These are phyloP conservation scores for Pseudodiploospora longispora DNA, from an alignment of 2,329 filamentous ascomycete species.

Conservation along the genomic window DNA sequence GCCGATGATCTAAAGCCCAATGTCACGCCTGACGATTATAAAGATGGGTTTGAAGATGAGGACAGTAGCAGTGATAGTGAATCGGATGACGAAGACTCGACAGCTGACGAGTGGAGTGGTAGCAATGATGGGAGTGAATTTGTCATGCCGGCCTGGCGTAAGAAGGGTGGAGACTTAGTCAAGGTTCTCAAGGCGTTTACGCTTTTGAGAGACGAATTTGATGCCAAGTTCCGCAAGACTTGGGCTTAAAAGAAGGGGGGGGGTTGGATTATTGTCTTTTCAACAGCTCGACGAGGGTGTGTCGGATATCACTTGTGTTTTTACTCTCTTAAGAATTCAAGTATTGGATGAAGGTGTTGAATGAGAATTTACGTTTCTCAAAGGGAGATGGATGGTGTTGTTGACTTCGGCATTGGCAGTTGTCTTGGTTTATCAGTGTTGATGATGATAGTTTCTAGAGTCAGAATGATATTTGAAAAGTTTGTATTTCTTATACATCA, in stretches of 20 bases:
- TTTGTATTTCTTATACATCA: too few relatives aligned
- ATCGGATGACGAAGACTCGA: not conserved
- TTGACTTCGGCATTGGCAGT: too few relatives aligned
- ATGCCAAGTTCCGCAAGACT: slow-evolving; percentile 54
- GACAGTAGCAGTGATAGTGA: slow-evolving; percentile 29
- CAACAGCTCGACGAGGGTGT: too few relatives aligned
- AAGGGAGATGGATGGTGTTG: too few relatives aligned
- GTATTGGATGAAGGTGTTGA: too few relatives aligned
- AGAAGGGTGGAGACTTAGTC: slow-evolving; percentile 36
- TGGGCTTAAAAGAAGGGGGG: slow-evolving; percentile 33
- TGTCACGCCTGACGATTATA: too few relatives aligned
- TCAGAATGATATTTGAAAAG: too few relatives aligned
- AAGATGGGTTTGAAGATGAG: slow-evolving; percentile 31
- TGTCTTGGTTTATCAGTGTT: too few relatives aligned
- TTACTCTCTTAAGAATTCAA: too few relatives aligned
- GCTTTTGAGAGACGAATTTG: slow-evolving; percentile 50
- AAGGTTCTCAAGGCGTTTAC: slow-evolving; percentile 53
- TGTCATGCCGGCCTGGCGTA: slow-evolving; percentile 20
- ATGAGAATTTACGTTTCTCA: too few relatives aligned
- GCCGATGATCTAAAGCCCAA: slow-evolving; percentile 20
- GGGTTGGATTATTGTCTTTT: not conserved
- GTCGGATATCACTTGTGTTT: too few relatives aligned
- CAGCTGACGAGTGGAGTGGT: slow-evolving; percentile 9
- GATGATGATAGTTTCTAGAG: too few relatives aligned
- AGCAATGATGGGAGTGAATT: not conserved